Percentiles rank a stretch among this genome's conserved stretches.
Conservation (phyloP, 2,329 filamentous ascomycete genomes). For the Leptographium wingfieldii region DNA sequence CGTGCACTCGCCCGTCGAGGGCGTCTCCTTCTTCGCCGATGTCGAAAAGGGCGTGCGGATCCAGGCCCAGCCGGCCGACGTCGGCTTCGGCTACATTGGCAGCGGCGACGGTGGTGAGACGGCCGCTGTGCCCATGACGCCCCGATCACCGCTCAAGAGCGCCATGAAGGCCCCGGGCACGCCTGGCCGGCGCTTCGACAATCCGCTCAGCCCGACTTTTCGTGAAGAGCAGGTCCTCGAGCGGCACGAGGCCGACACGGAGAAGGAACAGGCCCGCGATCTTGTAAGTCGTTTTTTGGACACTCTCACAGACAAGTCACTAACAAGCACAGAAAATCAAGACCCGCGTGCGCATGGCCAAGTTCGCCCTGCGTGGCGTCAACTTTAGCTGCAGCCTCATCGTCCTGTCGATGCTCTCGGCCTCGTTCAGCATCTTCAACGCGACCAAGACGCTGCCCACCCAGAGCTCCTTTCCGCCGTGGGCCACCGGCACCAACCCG, state of each 20-base stretch:
- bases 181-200: slow-evolving; percentile 56
- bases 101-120: slow-evolving; percentile 40
- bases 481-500: slow-evolving; percentile 64
- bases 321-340: slow-evolving; percentile 62
- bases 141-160: slow-evolving; percentile 74
- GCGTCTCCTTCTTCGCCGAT: slow-evolving; percentile 43
- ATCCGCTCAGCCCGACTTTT: slow-evolving; percentile 84
- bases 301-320: not conserved
- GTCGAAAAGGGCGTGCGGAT: slow-evolving; percentile 42
- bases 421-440: slow-evolving; percentile 89
- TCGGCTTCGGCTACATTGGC: slow-evolving; percentile 86
- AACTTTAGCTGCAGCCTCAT: slow-evolving; percentile 97
- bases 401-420: slow-evolving; percentile 76
- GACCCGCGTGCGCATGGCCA: slow-evolving; percentile 79
- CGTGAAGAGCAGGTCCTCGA: slow-evolving; percentile 76
- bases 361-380: slow-evolving; percentile 86
- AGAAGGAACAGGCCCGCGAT: slow-evolving; percentile 78
- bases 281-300: slow-evolving; percentile 47
- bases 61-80: slow-evolving; percentile 65
- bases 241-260: slow-evolving; percentile 68
- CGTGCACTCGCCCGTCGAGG: slow-evolving; percentile 63
- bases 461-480: slow-evolving; percentile 71
- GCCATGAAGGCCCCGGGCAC: slow-evolving; percentile 81
- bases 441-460: slow-evolving; percentile 62
- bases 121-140: slow-evolving; percentile 52